Percentiles rank a stretch among this genome's conserved stretches.
phyloP scores from a whole-genome alignment of 208 protist genomes.

The Balamuthia mandrillaris region DNA sequence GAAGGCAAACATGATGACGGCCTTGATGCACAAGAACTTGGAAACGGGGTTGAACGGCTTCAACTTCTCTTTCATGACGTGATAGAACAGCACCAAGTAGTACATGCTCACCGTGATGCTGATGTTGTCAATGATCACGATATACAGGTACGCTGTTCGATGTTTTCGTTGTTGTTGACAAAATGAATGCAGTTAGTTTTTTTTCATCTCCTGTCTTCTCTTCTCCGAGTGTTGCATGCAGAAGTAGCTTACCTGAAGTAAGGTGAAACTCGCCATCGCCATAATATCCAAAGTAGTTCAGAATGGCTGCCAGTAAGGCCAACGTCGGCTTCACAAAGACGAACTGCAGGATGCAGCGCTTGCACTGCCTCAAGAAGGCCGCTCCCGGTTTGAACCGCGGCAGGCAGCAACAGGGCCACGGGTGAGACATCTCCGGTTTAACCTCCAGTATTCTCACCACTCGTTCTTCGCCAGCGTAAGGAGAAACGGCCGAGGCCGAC shows the following conservation, averaged over 20 bases:
- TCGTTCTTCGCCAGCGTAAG: conserved; percentile 74
- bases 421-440: conserved; percentile 63
- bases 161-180: neutral
- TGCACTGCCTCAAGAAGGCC: conserved; percentile 79
- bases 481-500: no score
- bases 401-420: conserved; percentile 74
- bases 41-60: conserved; percentile 82
- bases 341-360: conserved; percentile 84
- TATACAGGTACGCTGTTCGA: neutral
- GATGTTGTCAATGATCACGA: neutral
- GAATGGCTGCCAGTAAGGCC: neutral
- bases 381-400: conserved; percentile 56
- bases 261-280: conserved; percentile 70
- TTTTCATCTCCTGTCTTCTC: conserved; percentile 87
- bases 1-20: conserved; percentile 87
- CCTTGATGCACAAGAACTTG: conserved; percentile 88
- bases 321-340: conserved; percentile 70
- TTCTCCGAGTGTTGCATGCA: conserved; percentile 85
- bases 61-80: conserved; percentile 82
- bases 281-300: neutral
- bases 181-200: conserved; percentile 74
- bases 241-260: conserved; percentile 72
- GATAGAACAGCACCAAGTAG: conserved; percentile 87
- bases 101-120: conserved; percentile 80
- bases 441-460: conserved; percentile 68